Percentiles rank a stretch among this genome's conserved stretches.
Evolutionary conservation across 2,329 filamentous ascomycete genomes (phyloP).

Genomic region (Podosphaera aphanis): DNA sequence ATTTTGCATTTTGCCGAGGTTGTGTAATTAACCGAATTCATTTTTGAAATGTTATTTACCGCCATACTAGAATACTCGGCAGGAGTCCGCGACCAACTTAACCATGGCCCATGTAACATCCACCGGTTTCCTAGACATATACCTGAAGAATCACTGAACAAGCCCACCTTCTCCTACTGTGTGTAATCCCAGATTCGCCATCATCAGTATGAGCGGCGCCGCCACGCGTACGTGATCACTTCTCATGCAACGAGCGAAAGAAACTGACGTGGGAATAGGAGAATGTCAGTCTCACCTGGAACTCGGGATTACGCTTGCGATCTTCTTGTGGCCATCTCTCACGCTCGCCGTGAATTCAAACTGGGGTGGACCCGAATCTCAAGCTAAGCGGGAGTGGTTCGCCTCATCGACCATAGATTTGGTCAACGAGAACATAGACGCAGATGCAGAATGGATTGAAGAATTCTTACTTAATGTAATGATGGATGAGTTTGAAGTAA

Average conservation of each 20-base stretch:
- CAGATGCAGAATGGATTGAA: constrained; percentile 62
- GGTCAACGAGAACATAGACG: constrained; percentile 33
- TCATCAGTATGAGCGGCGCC: not conserved
- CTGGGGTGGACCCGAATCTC: constrained; percentile 65
- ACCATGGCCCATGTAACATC: too few relatives aligned
- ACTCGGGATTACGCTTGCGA: constrained; percentile 59
- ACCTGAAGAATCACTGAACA: too few relatives aligned
- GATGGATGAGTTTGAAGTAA: constrained; percentile 86
- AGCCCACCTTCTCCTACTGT: not conserved
- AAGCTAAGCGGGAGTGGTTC: constrained; percentile 91
- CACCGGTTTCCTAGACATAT: too few relatives aligned
- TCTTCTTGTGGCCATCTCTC: constrained; percentile 75
- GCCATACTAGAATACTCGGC: too few relatives aligned
- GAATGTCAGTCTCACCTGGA: constrained; percentile 49
- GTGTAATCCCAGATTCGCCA: not conserved
- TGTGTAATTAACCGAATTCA: too few relatives aligned
- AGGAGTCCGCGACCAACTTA: too few relatives aligned
- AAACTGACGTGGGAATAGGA: constrained; percentile 18
- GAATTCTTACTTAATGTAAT: constrained; percentile 70
- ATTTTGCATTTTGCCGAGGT: too few relatives aligned
- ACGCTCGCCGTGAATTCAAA: constrained; percentile 65
- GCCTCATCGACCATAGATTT: constrained; percentile 69
- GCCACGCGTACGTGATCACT: not conserved
- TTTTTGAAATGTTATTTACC: too few relatives aligned
- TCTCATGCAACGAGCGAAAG: not conserved